Base-by-base conservation (phyloP, 306 rosid species). In the Citrullus mucosospermus region DNA sequence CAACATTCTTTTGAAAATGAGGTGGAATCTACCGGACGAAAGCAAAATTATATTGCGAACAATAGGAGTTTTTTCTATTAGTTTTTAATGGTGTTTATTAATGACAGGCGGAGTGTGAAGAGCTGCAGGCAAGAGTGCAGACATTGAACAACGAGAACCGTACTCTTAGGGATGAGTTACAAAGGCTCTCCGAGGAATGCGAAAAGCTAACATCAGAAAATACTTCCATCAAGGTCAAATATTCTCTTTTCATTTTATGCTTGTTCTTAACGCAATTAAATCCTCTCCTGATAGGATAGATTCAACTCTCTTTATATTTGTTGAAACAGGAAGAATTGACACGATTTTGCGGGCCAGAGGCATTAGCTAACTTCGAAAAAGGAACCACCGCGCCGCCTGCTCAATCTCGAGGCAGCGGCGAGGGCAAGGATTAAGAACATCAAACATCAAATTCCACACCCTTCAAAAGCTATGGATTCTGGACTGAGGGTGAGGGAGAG, bases 101-200 rank as follows among this genome's bases (percentile, higher is more conserved):
- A 68, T 76, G 17, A 85, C 78, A 96, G 99, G 97, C 96, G 14
- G 99, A 96, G 81, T 96, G 99, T 84, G 99, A 96, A 85, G 99
- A 92, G 79, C 86, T 96, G 77, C 99, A 91, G 80, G 90, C 82
- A 80, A 92, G 89, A 84, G 99, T 96, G 65, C 96, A 96, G 80
- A 58, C 81, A 8, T 86, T 96, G 84, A 91, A 82, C 88, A 81
- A 78, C 72, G 99, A 96, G 83, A 96, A 96, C 74, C 85, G 43
- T 38, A 85, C 78, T 78, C 92, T 96, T 4, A 81, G 85, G 79
- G 99, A 96, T 1, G 98, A 96, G 86, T 90, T 96, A 65, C 93
- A 83, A 83, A 91, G 85, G 85, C 91, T 96, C 62, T 92, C 98
- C 2, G 96, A 92, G 80, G 98, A 96, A 50, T 91, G 97, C 22